Base-by-base conservation (phyloP, 2,329 filamentous ascomycete species). In the Drechslerella stenobrocha region DNA sequence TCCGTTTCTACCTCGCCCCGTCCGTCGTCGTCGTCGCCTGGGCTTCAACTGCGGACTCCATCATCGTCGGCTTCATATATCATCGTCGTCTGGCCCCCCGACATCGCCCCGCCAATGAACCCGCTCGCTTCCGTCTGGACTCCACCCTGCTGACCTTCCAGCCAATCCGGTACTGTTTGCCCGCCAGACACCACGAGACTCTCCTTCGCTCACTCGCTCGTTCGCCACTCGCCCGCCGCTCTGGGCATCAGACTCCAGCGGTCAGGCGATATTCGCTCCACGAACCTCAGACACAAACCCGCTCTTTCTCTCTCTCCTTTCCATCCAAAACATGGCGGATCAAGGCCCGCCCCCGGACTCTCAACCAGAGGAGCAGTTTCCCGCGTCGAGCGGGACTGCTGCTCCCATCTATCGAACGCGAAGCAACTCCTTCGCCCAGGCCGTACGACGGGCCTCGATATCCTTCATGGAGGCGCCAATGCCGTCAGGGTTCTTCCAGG, bases 401-500 rank as follows among this genome's bases (percentile, higher is more conserved):
- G n/a, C 37, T 18, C 37, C 37, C 4, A 2, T 20, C 24, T 46
- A 42, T 52, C 53, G 61, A 37, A 40, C 53, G 53, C 61, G 61
- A 53, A 53, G 53, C 42, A 66, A 30, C 61, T 66, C 61, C 23
- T 26, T 66, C 9, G 61, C 48, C 11, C 61, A 66, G 44, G 46
- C 61, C 2, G 37, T 66, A 50, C 53, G 61, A 13, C 61, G 61
- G 15, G 61, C 61, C 37, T 66, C 61, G 26, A 28, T 66, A 35
- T 59, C 61, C 42, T 34, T 66, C 30, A 59, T 66, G 53, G 61
- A 66, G 8, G 61, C 61, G 9, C 61, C 37, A 20, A 20, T 66
- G 3, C 61, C 61, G 2, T 66, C 61, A 2, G 61, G 61, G 4
- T 66, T 66, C 22, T 66, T 66, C 44, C 61, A 66, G 44, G 61